Conservation (phyloP, 208 protist genomes). For the Trypanosoma rangeli region DNA sequence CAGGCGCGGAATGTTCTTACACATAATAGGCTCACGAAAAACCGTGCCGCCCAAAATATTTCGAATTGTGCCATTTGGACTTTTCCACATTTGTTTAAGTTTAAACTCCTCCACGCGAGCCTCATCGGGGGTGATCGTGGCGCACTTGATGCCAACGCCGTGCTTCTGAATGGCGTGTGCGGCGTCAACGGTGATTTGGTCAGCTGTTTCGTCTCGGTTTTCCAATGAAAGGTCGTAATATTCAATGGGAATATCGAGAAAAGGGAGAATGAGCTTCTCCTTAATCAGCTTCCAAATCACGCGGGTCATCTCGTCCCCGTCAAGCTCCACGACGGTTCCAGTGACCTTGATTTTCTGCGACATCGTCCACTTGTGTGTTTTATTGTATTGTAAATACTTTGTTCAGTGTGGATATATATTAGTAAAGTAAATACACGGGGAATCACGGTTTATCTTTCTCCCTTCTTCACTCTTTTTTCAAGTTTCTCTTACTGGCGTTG, state of each 20-base stretch:
- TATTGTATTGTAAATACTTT: background rate
- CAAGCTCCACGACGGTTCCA: constrained; percentile 95
- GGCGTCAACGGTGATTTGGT: constrained; percentile 95
- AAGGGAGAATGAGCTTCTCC: constrained; percentile 97
- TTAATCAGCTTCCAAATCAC: constrained; percentile 98
- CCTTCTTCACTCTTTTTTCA: constrained; percentile 11
- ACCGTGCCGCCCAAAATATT: constrained; percentile 98
- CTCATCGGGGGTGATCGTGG: constrained; percentile 98
- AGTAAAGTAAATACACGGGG: too few species aligned
- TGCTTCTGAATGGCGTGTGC: constrained; percentile 93
- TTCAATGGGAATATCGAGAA: constrained; percentile 95
- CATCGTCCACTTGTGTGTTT: constrained; percentile 12
- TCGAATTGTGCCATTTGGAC: constrained; percentile 98
- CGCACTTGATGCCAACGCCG: constrained; percentile 98
- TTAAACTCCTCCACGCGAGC: constrained; percentile 96
- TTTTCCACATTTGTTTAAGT: constrained; percentile 98
- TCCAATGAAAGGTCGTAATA: constrained; percentile 96
- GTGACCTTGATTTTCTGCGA: constrained; percentile 78
- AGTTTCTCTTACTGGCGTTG: constrained; percentile 26
- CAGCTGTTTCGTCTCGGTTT: constrained; percentile 93
- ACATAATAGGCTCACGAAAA: constrained; percentile 97
- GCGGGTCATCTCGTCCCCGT: constrained; percentile 98
- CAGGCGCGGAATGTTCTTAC: constrained; percentile 92
- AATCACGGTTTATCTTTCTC: constrained; percentile 16
- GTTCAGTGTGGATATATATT: too few species aligned